Base-by-base conservation (phyloP, 1,284 basidiomycete species). In the Ganoderma boninense region DNA sequence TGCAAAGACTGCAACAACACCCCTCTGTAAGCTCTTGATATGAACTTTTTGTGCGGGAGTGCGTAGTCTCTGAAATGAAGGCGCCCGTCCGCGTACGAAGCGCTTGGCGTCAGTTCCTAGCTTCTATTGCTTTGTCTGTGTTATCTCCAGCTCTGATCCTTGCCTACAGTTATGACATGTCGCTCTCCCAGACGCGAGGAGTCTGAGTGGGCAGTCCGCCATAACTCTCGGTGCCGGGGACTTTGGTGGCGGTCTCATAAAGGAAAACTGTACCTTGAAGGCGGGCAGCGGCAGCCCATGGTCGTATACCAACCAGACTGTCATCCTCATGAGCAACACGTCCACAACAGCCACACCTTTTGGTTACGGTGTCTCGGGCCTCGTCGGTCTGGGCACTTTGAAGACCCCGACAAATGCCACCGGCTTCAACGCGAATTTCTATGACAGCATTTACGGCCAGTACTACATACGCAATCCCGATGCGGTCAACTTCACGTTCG, bases 271-370 rank as follows among this genome's bases (percentile, higher is more conserved):
- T 67, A 71, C 71, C 16, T 71, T 84, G 29, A 62, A 67, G 8
- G 73, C 77, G 10, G 65, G 49, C 1, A 78, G 78, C 62, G 80
- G 80, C 1, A 71, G 77, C 2, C 32, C 75, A 0, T 84, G 83
- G 82, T 32, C 43, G 18, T 84, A 83, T 68, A 73, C 76, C 2
- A 84, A 84, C 62, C 82, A 84, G 67, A 84, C 83, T 20, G 77
- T 80, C 20, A 60, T 79, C 40, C 67, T 76, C 49, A 71, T 74
- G 38, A 65, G 74, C 35, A 65, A 56, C 29, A 74, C 76, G 62
- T 62, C 68, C 20, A 62, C 71, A 35, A 61, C 70, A 29, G 62
- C 43, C n/a, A 64, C 71, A 0, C 69, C 73, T 0, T 75, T 77
- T 43, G 73, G 62, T 40, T 62, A 71, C 40, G 71, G 74, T 8